Base-by-base conservation (phyloP, 306 rosid genomes). In the Carpinus fangiana region DNA sequence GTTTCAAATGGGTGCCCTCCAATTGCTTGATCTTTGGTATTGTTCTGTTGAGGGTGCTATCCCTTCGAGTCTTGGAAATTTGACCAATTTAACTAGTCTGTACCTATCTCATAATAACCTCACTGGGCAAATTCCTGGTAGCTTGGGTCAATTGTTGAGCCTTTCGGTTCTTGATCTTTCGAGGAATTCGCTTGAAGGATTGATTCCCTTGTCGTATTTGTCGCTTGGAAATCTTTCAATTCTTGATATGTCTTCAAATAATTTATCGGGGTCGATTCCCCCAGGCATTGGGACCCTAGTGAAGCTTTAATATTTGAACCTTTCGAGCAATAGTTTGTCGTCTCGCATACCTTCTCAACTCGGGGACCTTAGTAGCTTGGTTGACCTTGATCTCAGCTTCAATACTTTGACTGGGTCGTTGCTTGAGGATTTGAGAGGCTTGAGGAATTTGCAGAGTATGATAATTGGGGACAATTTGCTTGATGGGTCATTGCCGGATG, bases 311-410 rank as follows among this genome's bases (percentile, higher is more conserved):
- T 80, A 75, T 82, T 86, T 94, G 90, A 94, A 94, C 80, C 86
- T 94, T 82, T 94, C 98, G 0, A 74, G 76, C 73, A 94, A 92
- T 74, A 73, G 14, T 74, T 77, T 94, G 17, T 78, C 89, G 59
- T 87, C 89, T 55, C 74, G 90, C 9, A 60, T 94, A 81, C 98
- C 97, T 82, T 18, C 87, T 48, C 70, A 83, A 64, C 75, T 94
- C 31, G 93, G 93, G 72, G 78, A 80, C 85, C 91, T 95, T 60
- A 67, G 36, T 69, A 90, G 85, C 84, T 79, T 95, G 75, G 85
- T 90, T 84, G 97, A 89, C 89, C 91, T 95, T 87, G 98, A 92
- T 83, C 91, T 95, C 55, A 86, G 97, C 79, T 76, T 72, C 79
- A 95, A 95, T 87, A 73, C 82, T 55, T 87, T 94, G 68, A 67